Evolutionary conservation across 2,329 filamentous ascomycete genomes (phyloP).

Genomic region (Ophidiomyces ophidiicola): DNA sequence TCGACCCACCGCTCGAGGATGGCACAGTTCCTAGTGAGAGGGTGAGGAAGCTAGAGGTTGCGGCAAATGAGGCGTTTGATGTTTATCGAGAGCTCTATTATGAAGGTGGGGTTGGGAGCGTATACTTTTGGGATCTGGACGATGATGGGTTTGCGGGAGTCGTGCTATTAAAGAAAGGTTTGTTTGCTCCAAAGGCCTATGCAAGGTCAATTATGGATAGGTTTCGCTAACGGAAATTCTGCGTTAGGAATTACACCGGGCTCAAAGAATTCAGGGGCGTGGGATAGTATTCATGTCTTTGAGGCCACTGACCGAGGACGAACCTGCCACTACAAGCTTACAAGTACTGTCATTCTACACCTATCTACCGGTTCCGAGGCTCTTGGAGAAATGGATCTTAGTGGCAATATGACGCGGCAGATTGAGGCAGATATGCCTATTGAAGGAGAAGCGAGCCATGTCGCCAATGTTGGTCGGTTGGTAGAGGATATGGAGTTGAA

Average conservation of each 20-base stretch:
- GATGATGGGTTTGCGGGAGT: slow-evolving; percentile 97
- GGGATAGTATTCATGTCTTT: slow-evolving; percentile 98
- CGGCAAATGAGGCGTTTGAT: slow-evolving; percentile 91
- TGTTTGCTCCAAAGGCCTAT: slow-evolving; percentile 20
- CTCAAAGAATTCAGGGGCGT: slow-evolving; percentile 63
- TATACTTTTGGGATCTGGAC: slow-evolving; percentile 97
- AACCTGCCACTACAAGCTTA: slow-evolving; percentile 92
- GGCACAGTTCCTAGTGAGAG: slow-evolving; percentile 80
- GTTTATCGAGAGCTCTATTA: slow-evolving; percentile 87
- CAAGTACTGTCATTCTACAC: slow-evolving; percentile 87
- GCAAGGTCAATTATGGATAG: neutral
- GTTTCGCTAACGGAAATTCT: slow-evolving; percentile 1
- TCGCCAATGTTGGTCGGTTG: slow-evolving; percentile 83
- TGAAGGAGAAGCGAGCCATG: slow-evolving; percentile 82
- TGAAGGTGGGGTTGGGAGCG: slow-evolving; percentile 88
- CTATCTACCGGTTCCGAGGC: slow-evolving; percentile 56
- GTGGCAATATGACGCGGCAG: slow-evolving; percentile 96
- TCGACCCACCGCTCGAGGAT: slow-evolving; percentile 81
- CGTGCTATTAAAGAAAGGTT: slow-evolving; percentile 88
- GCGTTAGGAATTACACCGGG: slow-evolving; percentile 50
- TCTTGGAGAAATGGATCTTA: slow-evolving; percentile 79
- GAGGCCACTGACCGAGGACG: slow-evolving; percentile 88
- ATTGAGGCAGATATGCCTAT: slow-evolving; percentile 84
- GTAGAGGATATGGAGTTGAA: slow-evolving; percentile 99
- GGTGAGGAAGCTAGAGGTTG: slow-evolving; percentile 84